Percentiles rank a stretch among this genome's conserved stretches.
These are phyloP conservation scores for Primulina huaijiensis DNA, from an alignment of 257 asterid genomes.

Conservation along the genomic window DNA sequence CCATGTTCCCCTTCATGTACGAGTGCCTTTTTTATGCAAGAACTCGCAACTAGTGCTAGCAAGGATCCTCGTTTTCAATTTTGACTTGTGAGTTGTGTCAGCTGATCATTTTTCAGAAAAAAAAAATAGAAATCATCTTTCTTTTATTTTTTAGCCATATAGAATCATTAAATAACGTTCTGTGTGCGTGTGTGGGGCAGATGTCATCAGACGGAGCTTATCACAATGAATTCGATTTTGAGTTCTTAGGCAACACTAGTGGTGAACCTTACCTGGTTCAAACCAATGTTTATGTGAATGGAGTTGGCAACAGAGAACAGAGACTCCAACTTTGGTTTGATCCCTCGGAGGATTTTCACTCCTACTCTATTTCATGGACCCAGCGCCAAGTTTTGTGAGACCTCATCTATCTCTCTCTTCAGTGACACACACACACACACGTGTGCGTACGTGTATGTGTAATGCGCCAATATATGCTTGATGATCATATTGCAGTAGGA, in stretches of 20 bases:
- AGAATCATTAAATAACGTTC: too few species aligned
- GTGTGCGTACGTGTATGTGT: background rate
- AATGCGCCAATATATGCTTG: background rate
- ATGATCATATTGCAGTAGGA: too few species aligned
- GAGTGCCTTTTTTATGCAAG: background rate
- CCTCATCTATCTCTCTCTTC: conserved; percentile 18
- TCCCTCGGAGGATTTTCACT: conserved; percentile 72
- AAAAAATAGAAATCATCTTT: too few species aligned
- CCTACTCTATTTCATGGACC: conserved; percentile 71
- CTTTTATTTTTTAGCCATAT: background rate
- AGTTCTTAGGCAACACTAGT: conserved; percentile 74
- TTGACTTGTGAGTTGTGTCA: too few species aligned
- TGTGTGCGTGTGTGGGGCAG: conserved; percentile 29
- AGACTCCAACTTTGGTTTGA: conserved; percentile 88
- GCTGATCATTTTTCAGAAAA: too few species aligned
- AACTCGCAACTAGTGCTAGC: background rate
- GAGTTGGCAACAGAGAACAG: conserved; percentile 85
- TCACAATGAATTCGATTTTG: conserved; percentile 87
- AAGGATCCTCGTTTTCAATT: too few species aligned
- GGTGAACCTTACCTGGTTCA: conserved; percentile 88
- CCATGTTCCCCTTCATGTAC: background rate
- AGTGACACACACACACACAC: background rate
- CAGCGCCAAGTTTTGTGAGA: conserved; percentile 84
- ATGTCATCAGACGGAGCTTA: conserved; percentile 87
- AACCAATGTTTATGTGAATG: conserved; percentile 79